Evolutionary conservation across 768 basidiomycete species (phyloP), one percentile per base, ranked within the genome.

Genomic region (Podaxis sp.): DNA sequence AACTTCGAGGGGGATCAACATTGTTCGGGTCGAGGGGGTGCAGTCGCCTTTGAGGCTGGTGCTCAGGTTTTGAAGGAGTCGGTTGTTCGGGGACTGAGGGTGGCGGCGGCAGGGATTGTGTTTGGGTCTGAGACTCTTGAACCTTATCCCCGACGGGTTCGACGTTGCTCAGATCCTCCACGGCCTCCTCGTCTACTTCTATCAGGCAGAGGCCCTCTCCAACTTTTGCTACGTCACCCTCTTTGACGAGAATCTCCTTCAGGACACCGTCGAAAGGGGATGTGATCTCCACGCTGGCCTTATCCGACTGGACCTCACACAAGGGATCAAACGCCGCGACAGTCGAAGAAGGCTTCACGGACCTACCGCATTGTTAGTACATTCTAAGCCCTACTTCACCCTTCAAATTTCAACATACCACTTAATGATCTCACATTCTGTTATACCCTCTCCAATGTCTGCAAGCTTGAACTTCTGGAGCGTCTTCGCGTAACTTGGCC

Each of bases 401-500:
- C 36, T n/a, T 2, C 25, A 38, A 21, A 5, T 5, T 13, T 23
- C 7, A 36, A 79, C 85, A 62, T 63, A 90, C 92, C 93, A 95
- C 71, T 87, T 88, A 50, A 95, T 86, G 64, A 95, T 82, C 73
- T 95, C 91, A 68, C 90, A 91, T 72, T 95, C 92, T 23, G 91
- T 93, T 65, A 95, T 93, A 4, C 93, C 93, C 72, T 94, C 92
- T 3, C 93, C 92, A 68, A 94, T 91, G 70, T 93, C 90, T 1
- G 90, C 90, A 40, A 92, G 82, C 60, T 85, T 90, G 77, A 91
- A 91, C 7, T 78, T 82, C 59, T 88, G 23, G 21, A 61, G 59
- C 13, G 37, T 54, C 59, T 61, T 61, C 37, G 52, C 59, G n/a
- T 54, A 54, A 18, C 14, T 50, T 23, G 52, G 21, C 35, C 35